Conservation (phyloP, 306 rosid species). For the Gleditsia sinensis region DNA sequence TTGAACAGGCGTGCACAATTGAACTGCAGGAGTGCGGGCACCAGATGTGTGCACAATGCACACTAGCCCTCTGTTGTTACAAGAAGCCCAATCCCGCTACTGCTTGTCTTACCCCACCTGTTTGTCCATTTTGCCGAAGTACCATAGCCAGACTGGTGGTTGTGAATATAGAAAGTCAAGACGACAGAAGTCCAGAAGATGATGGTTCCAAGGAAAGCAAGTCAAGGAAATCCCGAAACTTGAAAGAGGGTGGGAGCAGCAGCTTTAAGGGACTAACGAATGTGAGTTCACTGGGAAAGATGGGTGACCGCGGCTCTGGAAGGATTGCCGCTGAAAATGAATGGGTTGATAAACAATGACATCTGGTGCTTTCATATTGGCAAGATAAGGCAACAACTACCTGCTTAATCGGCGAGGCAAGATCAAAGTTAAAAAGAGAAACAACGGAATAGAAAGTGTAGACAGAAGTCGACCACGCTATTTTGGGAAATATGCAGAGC, state of each 20-base stretch:
- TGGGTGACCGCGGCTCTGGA: constrained; percentile 69
- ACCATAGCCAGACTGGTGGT: constrained; percentile 60
- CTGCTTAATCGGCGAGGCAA: constrained; percentile 30
- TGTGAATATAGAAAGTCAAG: constrained; percentile 48
- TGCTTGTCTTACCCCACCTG: constrained; percentile 65
- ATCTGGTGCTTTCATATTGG: constrained; percentile 28
- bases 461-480: too few species aligned
- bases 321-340: constrained; percentile 67
- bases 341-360: constrained; percentile 67
- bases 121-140: constrained; percentile 96
- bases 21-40: constrained; percentile 89
- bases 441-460: too few species aligned
- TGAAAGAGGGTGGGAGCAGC: constrained; percentile 73
- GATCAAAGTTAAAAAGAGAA: constrained; percentile 35
- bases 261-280: constrained; percentile 75
- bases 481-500: constrained; percentile 58
- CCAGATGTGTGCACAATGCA: constrained; percentile 98
- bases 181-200: constrained; percentile 55
- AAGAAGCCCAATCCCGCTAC: constrained; percentile 83
- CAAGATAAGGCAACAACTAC: constrained; percentile 17
- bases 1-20: constrained; percentile 85
- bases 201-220: constrained; percentile 59
- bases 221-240: constrained; percentile 61
- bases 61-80: constrained; percentile 91
- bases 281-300: constrained; percentile 57